These are phyloP conservation scores for Chlamydomonas applanata DNA, from an alignment of 139 green algal species.

Conservation along the genomic window DNA sequence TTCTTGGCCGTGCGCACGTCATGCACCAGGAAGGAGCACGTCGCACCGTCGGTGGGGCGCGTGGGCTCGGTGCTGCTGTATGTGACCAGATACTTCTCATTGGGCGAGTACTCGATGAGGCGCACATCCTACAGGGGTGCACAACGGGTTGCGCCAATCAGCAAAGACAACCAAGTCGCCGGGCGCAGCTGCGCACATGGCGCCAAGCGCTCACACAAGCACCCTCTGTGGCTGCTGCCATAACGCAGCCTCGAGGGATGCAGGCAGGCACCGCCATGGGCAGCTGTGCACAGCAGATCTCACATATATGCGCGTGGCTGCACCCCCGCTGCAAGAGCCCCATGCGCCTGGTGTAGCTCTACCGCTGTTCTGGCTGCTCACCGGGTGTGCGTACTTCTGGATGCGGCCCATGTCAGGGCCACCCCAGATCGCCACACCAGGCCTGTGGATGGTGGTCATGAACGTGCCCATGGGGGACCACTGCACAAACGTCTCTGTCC, in stretches of 20 bases:
- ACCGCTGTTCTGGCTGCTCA: no score
- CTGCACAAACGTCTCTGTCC: conserved; percentile 93
- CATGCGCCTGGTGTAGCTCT: no score
- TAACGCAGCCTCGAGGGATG: no score
- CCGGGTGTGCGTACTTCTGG: conserved; percentile 50
- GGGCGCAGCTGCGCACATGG: no score
- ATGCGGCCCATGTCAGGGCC: conserved; percentile 70
- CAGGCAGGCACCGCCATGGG: no score
- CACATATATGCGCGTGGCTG: no score
- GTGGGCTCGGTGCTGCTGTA: conserved; percentile 63
- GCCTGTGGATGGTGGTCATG: conserved; percentile 85
- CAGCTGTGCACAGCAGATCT: no score
- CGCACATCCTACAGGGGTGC: conserved; percentile 47
- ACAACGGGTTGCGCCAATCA: no score
- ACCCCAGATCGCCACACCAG: conserved; percentile 91
- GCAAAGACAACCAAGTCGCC: no score
- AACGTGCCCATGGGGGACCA: conserved; percentile 84
- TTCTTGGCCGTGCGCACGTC: conserved; percentile 71
- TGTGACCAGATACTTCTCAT: conserved; percentile 85
- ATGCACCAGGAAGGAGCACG: conserved; percentile 68
- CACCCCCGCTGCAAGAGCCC: no score
- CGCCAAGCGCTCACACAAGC: no score
- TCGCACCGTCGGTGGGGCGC: conserved; percentile 43
- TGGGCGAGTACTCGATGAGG: conserved; percentile 86
- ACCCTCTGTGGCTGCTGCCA: no score